phyloP scores from a whole-genome alignment of 306 rosid genomes.

The Cotoneaster glaucophyllus region DNA sequence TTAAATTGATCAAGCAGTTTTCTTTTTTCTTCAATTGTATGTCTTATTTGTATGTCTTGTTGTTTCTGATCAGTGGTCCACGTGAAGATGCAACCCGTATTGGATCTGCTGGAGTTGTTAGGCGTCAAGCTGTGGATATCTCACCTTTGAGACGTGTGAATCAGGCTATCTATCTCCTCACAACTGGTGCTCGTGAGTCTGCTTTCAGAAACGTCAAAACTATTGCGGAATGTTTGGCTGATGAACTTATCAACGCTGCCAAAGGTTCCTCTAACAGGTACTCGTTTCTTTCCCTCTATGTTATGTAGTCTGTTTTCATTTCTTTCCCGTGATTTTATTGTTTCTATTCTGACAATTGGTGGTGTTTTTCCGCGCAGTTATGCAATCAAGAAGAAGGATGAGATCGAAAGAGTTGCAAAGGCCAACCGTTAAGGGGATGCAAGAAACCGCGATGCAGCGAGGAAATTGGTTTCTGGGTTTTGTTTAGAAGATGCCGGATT shows the following conservation, averaged over 20 bases:
- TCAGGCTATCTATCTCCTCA: slow-evolving; percentile 47
- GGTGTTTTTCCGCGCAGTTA: slow-evolving; percentile 19
- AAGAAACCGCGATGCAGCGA: background rate
- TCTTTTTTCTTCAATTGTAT: too few species aligned
- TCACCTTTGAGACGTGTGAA: slow-evolving; percentile 46
- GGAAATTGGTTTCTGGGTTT: slow-evolving; percentile 6
- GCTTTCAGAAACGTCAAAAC: slow-evolving; percentile 52
- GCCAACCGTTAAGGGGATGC: slow-evolving; percentile 39
- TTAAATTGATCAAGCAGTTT: too few species aligned
- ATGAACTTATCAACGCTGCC: slow-evolving; percentile 51
- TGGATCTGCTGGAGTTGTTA: slow-evolving; percentile 57
- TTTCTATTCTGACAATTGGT: background rate
- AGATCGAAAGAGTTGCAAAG: slow-evolving; percentile 52
- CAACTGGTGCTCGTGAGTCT: slow-evolving; percentile 48
- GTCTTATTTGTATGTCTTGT: background rate
- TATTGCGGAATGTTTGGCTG: slow-evolving; percentile 47
- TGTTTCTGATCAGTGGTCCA: slow-evolving; percentile 34
- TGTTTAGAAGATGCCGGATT: background rate
- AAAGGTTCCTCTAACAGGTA: slow-evolving; percentile 54
- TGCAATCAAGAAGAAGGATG: slow-evolving; percentile 53
- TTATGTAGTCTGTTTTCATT: too few species aligned
- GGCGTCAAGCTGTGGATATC: slow-evolving; percentile 56
- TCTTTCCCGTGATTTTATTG: background rate
- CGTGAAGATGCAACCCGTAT: slow-evolving; percentile 54
- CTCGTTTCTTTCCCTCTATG: background rate